A percentile compares a stretch with the other conserved stretches of the same genome.
Conservation (phyloP, 2,329 filamentous ascomycete genomes). For the Colletotrichum salicis region DNA sequence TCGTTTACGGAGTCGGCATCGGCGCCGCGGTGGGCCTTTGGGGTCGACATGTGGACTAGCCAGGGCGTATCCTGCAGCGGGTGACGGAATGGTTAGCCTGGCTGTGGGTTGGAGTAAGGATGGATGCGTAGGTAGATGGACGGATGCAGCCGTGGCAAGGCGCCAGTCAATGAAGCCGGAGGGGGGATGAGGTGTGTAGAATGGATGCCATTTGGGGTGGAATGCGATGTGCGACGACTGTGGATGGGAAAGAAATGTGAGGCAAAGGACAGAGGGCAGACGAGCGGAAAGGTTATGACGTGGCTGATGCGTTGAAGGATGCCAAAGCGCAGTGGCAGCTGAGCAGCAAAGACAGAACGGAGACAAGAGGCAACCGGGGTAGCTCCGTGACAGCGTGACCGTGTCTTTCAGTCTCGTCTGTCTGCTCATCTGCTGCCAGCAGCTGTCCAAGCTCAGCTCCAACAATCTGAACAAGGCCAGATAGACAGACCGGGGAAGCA, state of each 20-base stretch:
- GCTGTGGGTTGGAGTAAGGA: background rate
- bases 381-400: background rate
- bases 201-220: background rate
- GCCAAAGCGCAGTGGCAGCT: conserved; percentile 18
- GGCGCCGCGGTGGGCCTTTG: conserved; percentile 51
- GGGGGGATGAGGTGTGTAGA: background rate
- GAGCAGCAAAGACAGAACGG: background rate
- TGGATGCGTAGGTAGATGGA: background rate
- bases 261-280: background rate
- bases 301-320: conserved; percentile 30
- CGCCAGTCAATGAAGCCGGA: conserved; percentile 3
- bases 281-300: conserved; percentile 19
- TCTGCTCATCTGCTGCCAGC: background rate
- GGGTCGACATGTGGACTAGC: conserved; percentile 64
- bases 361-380: background rate
- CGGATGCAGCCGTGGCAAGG: background rate
- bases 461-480: background rate
- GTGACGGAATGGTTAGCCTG: conserved; percentile 37
- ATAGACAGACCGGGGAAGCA: background rate
- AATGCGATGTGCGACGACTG: background rate
- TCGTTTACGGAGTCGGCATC: conserved; percentile 44
- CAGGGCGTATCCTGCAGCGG: conserved; percentile 56
- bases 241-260: background rate
- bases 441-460: conserved; percentile 13
- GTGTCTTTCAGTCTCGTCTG: background rate